These are phyloP conservation scores for Basidiobolus meristosporus DNA, from an alignment of 371 early-diverging fungal species.

Conservation along the genomic window DNA sequence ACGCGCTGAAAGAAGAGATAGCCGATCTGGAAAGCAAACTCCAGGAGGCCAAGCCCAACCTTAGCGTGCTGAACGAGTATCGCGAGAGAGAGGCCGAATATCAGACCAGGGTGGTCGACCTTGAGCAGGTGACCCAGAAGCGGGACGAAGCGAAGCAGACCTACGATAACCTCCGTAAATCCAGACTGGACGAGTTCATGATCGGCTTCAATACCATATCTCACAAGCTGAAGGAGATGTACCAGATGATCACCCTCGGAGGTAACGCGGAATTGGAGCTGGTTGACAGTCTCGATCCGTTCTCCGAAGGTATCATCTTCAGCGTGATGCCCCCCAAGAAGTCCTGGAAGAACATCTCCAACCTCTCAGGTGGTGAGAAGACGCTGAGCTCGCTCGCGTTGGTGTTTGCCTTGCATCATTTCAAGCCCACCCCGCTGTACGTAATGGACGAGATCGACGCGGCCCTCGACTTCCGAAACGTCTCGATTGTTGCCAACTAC, in stretches of 20 bases:
- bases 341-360: constrained; percentile 99
- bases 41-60: constrained; percentile 61
- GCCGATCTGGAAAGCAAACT: constrained; percentile 29
- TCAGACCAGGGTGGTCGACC: constrained; percentile 40
- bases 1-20: constrained; percentile 19
- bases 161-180: constrained; percentile 62
- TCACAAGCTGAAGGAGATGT: constrained; percentile 95
- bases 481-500: constrained; percentile 97
- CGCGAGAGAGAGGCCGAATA: constrained; percentile 55
- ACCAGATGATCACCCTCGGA: constrained; percentile 98
- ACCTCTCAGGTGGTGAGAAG: constrained; percentile 99
- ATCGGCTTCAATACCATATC: constrained; percentile 89
- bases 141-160: constrained; percentile 54
- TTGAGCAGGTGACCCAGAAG: constrained; percentile 47
- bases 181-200: constrained; percentile 89
- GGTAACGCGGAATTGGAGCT: constrained; percentile 99
- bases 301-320: constrained; percentile 97
- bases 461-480: constrained; percentile 98
- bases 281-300: constrained; percentile 98
- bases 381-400: constrained; percentile 96
- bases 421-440: constrained; percentile 98
- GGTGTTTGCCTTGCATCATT: constrained; percentile 99
- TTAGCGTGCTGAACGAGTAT: constrained; percentile 79
- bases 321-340: constrained; percentile 99
- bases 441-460: constrained; percentile 99